A percentile compares a stretch with the other conserved stretches of the same genome.
These are phyloP conservation scores for Potentilla sterilis DNA, from an alignment of 306 rosid genomes.

Conservation along the genomic window DNA sequence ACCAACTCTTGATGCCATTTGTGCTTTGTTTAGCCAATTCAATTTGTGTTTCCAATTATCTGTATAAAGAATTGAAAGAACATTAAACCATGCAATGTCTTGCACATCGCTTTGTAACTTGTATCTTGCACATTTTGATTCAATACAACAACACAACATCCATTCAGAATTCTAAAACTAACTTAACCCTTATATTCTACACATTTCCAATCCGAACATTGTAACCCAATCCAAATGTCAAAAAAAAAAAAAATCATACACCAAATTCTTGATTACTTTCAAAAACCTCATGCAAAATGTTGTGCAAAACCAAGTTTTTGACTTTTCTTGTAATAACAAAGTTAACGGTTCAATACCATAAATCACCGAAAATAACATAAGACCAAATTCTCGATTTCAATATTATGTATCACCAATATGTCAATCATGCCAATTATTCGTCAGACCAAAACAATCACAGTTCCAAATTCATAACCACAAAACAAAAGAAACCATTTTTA, in stretches of 20 bases:
- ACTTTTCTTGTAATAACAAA: background rate
- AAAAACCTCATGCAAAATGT: background rate
- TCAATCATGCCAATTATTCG: background rate
- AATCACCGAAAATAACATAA: background rate
- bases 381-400: background rate
- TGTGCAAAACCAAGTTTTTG: background rate
- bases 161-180: background rate
- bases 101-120: background rate
- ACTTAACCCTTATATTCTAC: background rate
- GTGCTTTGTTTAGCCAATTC: constrained; percentile 9
- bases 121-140: background rate
- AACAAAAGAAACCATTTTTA: background rate
- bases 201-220: background rate
- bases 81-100: background rate
- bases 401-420: background rate
- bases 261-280: background rate
- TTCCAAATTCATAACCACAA: background rate
- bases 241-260: background rate
- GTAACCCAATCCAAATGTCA: background rate
- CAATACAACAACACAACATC: background rate
- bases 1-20: constrained; percentile 50
- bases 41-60: constrained; percentile 23
- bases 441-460: background rate
- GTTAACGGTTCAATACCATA: background rate
- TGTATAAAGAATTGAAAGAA: background rate